Percentiles rank a stretch among this genome's conserved stretches.
Evolutionary conservation across 2,329 filamentous ascomycete genomes (phyloP).

Genomic region (Calonectria crousiana): DNA sequence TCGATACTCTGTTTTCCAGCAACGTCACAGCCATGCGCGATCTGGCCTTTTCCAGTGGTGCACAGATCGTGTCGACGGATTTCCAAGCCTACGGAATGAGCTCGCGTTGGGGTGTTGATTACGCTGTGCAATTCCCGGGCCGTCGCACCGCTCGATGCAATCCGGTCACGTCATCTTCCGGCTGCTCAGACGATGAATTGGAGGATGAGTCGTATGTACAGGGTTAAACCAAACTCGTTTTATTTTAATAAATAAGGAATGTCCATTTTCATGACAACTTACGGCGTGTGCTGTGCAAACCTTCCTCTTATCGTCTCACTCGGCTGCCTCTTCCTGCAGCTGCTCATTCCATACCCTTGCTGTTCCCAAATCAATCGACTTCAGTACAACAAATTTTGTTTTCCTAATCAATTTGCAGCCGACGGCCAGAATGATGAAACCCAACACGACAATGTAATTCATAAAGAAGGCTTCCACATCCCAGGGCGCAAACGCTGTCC

Average conservation of each 20-base stretch:
- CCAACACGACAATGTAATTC: constrained; percentile 10
- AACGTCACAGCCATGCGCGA: constrained; percentile 56
- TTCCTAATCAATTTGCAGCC: neutral
- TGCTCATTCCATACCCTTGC: constrained; percentile 4
- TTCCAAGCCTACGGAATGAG: constrained; percentile 61
- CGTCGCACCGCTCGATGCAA: constrained; percentile 48
- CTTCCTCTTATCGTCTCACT: neutral
- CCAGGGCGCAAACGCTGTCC: constrained; percentile 9
- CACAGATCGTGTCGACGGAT: constrained; percentile 63
- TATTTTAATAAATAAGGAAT: neutral
- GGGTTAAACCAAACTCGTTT: neutral
- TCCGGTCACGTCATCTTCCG: constrained; percentile 31
- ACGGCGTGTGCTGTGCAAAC: neutral
- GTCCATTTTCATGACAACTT: neutral
- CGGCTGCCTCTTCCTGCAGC: neutral
- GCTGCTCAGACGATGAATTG: neutral
- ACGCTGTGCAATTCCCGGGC: constrained; percentile 43
- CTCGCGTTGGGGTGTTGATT: constrained; percentile 60
- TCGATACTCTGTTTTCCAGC: constrained; percentile 55
- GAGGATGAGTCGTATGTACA: neutral
- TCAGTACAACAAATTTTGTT: neutral
- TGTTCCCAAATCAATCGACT: neutral
- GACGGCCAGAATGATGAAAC: neutral
- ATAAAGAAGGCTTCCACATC: constrained; percentile 5
- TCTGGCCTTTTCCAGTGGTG: constrained; percentile 58